Evolutionary conservation across 345 rosid species (phyloP).

Genomic region (Camelina sativa): DNA sequence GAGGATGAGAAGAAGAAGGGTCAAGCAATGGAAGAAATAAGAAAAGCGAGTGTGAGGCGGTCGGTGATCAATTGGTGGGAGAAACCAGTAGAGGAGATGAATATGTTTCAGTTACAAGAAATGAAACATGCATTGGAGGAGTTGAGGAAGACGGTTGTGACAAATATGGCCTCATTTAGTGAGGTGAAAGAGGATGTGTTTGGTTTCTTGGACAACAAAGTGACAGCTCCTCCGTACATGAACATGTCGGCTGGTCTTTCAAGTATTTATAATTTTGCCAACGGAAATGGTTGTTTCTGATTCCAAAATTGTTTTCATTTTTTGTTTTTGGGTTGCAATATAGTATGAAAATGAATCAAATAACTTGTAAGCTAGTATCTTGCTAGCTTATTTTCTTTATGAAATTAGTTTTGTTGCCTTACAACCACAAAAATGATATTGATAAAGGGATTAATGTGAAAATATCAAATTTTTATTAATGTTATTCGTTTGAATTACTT

Average conservation of each 20-base stretch:
- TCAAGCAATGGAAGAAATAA: slow-evolving; percentile 29
- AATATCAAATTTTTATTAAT: neutral
- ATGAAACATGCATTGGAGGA: slow-evolving; percentile 34
- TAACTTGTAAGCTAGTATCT: slow-evolving; percentile 24
- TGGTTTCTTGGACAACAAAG: slow-evolving; percentile 32
- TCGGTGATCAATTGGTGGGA: slow-evolving; percentile 37
- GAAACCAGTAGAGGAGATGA: slow-evolving; percentile 34
- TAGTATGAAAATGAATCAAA: slow-evolving; percentile 10
- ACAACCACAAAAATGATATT: neutral
- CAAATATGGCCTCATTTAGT: slow-evolving; percentile 3
- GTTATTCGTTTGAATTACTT: neutral
- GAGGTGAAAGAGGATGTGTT: slow-evolving; percentile 30
- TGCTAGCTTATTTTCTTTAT: slow-evolving; percentile 11
- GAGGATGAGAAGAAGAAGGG: slow-evolving; percentile 37
- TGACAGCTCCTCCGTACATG: slow-evolving; percentile 16
- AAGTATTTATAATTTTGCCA: neutral
- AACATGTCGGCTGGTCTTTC: slow-evolving; percentile 17
- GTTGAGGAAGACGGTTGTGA: slow-evolving; percentile 22
- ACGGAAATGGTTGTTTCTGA: slow-evolving; percentile 35
- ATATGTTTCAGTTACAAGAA: slow-evolving; percentile 30
- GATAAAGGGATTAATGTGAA: neutral
- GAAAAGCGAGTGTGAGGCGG: neutral
- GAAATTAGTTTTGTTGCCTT: slow-evolving; percentile 4
- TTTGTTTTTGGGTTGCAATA: neutral
- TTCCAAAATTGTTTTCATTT: neutral